Evolutionary conservation across 768 basidiomycete species (phyloP).

Genomic region (Collybiopsis luxurians): DNA sequence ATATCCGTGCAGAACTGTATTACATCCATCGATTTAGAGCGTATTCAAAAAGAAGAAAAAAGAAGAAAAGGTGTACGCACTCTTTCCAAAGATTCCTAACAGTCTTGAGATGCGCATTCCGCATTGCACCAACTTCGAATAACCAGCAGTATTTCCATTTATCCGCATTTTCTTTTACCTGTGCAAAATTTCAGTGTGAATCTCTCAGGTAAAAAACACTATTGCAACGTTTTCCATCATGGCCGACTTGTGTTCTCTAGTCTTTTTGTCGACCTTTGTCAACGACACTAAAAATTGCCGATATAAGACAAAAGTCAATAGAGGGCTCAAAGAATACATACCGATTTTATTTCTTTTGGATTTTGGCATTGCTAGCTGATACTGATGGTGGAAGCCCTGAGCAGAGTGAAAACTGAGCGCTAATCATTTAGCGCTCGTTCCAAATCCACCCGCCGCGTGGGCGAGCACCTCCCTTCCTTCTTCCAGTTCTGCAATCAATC

Average conservation of each 20-base stretch:
- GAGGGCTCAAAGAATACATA: not conserved
- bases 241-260: constrained; percentile 83
- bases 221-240: constrained; percentile 71
- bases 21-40: constrained; percentile 2
- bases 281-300: constrained; percentile 63
- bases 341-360: constrained; percentile 1
- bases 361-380: not conserved
- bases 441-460: too few relatives aligned
- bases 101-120: constrained; percentile 92
- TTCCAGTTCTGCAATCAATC: too few relatives aligned
- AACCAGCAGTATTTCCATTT: constrained; percentile 96
- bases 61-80: constrained; percentile 37
- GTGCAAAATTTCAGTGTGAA: constrained; percentile 7
- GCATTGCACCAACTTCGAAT: constrained; percentile 93
- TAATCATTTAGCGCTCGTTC: too few relatives aligned
- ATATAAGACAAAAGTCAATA: not conserved
- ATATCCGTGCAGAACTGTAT: constrained; percentile 75
- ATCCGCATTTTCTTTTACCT: constrained; percentile 83
- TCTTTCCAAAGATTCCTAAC: constrained; percentile 94
- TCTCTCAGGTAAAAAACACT: not conserved
- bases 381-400: not conserved
- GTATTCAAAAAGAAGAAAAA: not conserved
- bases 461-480: too few relatives aligned
- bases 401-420: not conserved
- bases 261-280: constrained; percentile 94